phyloP scores from a whole-genome alignment of 2,329 filamentous ascomycete species.

The Trichoderma breve region DNA sequence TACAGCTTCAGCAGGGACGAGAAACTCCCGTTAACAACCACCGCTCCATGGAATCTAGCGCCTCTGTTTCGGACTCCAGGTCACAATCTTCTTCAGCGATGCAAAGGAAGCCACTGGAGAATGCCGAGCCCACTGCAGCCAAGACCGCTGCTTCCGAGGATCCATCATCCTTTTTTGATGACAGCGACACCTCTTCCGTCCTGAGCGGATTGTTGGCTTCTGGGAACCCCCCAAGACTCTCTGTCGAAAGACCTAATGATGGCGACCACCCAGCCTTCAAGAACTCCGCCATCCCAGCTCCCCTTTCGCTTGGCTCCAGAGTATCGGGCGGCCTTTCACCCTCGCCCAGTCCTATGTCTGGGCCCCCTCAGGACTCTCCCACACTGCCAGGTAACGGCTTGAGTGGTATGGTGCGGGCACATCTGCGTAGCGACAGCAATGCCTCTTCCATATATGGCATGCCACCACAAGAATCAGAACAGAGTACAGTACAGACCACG shows the following conservation, averaged over 20 bases:
- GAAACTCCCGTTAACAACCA: constrained; percentile 55
- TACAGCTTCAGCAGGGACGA: constrained; percentile 74
- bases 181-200: constrained; percentile 40
- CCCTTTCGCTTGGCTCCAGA: constrained; percentile 37
- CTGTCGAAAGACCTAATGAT: constrained; percentile 50
- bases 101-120: constrained; percentile 38
- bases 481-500: not conserved
- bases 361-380: constrained; percentile 63
- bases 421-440: constrained; percentile 78
- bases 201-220: constrained; percentile 15
- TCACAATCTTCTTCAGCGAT: constrained; percentile 49
- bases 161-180: constrained; percentile 43
- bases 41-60: constrained; percentile 46
- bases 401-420: constrained; percentile 78
- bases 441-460: constrained; percentile 72
- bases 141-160: constrained; percentile 37
- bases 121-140: constrained; percentile 30
- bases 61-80: constrained; percentile 39
- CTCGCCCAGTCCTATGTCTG: constrained; percentile 11
- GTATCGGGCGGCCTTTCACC: constrained; percentile 3
- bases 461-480: not conserved
- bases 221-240: constrained; percentile 35
- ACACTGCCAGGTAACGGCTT: constrained; percentile 69
- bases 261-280: constrained; percentile 56
- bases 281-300: constrained; percentile 43